Base-by-base conservation (phyloP, 306 rosid genomes). In the Ziziphus jujuba region DNA sequence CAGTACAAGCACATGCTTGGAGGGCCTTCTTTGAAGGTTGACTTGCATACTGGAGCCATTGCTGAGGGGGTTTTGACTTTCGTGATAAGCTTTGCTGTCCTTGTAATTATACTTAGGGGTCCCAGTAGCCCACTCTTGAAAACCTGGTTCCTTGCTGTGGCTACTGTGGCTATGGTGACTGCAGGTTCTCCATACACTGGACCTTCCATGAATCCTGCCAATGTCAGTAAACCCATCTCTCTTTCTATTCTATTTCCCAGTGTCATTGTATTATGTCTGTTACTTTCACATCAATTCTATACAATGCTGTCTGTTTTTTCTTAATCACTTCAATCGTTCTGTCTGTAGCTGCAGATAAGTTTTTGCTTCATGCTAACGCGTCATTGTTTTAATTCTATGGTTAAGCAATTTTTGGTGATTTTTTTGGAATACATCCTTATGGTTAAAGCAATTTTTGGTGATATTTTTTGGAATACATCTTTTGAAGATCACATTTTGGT, bases 201-300 rank as follows among this genome's bases (percentile, higher is more conserved):
- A 9, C 98, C 98, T 54, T 79, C 98, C 72, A 89, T 91, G 96
- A 91, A 91, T 71, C 98, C 98, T 15, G 95, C 91, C 76, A 89
- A 91, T 50, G 96, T 91, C 61, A 86, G 97, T 72, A 43, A n/a
- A 34, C 4, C 24, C 52, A 45, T 58, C 35, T 16, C 35, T 16
- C 38, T n/a, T 50, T 49, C 31, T 57, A 22, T 70, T 31, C 36
- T n/a, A 4, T 16, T 57, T 45, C 40, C 5, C 5, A 12, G 13
- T 11, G 9, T 34, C 52, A 16, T n/a, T 59, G 44, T 66, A 10
- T 13, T 31, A 23, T 35, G 16, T 72, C 48, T 15, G 15, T 57
- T 66, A n/a, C 24, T 43, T 77, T 61, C 49, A 7, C 31, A 6
- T 20, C 10, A 65, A 58, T 35, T 34, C 48, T 36, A 14, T 17